These are phyloP conservation scores for Trichophaea hybrida DNA, from an alignment of 2,329 filamentous ascomycete species.

Conservation along the genomic window DNA sequence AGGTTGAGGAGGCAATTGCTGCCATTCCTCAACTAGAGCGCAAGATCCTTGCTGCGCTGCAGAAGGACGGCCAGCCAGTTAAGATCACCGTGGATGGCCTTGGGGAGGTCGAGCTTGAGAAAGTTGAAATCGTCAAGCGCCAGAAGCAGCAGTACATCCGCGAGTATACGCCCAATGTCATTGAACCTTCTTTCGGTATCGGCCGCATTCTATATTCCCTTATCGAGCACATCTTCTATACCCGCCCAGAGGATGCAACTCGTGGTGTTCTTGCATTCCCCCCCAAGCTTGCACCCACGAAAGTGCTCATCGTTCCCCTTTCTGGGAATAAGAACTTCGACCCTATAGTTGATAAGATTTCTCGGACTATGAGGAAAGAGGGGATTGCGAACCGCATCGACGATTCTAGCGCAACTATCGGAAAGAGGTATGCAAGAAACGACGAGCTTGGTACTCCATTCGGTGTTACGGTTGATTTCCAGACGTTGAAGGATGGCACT, in stretches of 20 bases:
- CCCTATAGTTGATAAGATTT: constrained; percentile 54
- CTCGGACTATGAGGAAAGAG: constrained; percentile 57
- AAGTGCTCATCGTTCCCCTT: constrained; percentile 82
- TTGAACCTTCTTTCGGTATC: constrained; percentile 95
- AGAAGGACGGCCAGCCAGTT: constrained; percentile 61
- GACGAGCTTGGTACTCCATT: constrained; percentile 92
- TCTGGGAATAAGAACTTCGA: constrained; percentile 69
- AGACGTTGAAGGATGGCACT: constrained; percentile 74
- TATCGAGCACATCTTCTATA: constrained; percentile 94
- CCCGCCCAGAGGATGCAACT: constrained; percentile 51
- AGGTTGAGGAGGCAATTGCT: constrained; percentile 65
- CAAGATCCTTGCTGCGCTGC: constrained; percentile 60
- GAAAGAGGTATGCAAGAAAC: constrained; percentile 87
- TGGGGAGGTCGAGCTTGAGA: constrained; percentile 59
- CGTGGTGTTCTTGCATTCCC: constrained; percentile 70
- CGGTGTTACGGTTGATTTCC: constrained; percentile 89
- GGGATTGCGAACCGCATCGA: constrained; percentile 77
- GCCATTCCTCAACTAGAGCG: constrained; percentile 65
- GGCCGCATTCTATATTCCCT: constrained; percentile 85
- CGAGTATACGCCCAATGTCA: constrained; percentile 89
- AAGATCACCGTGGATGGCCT: constrained; percentile 56
- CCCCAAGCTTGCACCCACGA: constrained; percentile 73
- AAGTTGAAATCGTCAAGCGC: constrained; percentile 70
- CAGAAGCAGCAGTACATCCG: constrained; percentile 67
- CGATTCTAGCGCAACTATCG: constrained; percentile 79